Conservation (phyloP, 345 rosid species). For the Eucalyptus lansdowneana region DNA sequence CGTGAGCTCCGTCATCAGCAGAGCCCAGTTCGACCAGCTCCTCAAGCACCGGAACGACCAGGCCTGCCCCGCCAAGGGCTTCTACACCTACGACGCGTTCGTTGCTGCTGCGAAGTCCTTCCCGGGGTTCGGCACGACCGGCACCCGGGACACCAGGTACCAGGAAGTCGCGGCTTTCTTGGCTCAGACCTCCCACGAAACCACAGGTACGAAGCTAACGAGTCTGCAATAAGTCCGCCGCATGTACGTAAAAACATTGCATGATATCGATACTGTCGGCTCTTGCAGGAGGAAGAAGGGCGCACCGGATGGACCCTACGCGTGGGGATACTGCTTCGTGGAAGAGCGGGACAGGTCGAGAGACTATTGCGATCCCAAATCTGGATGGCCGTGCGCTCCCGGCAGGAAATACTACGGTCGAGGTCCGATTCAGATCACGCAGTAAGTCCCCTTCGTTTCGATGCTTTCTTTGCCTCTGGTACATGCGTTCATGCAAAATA, state of each 20-base stretch:
- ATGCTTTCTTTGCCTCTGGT: background rate
- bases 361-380: background rate
- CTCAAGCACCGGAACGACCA: constrained; percentile 39
- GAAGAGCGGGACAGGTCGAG: background rate
- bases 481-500: background rate
- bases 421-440: constrained; percentile 14
- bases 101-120: constrained; percentile 37
- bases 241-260: background rate
- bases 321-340: constrained; percentile 18
- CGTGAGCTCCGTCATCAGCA: constrained; percentile 2
- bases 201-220: constrained; percentile 22
- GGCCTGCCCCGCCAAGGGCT: constrained; percentile 24
- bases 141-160: constrained; percentile 18
- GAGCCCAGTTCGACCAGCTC: constrained; percentile 17
- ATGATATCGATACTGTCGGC: background rate
- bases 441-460: constrained; percentile 1
- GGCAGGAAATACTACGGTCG: constrained; percentile 19
- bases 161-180: constrained; percentile 60
- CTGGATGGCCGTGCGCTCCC: constrained; percentile 10
- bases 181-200: constrained; percentile 65
- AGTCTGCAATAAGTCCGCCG: background rate
- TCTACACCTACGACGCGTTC: constrained; percentile 58
- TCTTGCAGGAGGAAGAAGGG: constrained; percentile 3
- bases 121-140: constrained; percentile 31
- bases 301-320: constrained; percentile 15